Base-by-base conservation (phyloP, 2,329 filamentous ascomycete genomes). In the Phyllosticta citrichinensis region DNA sequence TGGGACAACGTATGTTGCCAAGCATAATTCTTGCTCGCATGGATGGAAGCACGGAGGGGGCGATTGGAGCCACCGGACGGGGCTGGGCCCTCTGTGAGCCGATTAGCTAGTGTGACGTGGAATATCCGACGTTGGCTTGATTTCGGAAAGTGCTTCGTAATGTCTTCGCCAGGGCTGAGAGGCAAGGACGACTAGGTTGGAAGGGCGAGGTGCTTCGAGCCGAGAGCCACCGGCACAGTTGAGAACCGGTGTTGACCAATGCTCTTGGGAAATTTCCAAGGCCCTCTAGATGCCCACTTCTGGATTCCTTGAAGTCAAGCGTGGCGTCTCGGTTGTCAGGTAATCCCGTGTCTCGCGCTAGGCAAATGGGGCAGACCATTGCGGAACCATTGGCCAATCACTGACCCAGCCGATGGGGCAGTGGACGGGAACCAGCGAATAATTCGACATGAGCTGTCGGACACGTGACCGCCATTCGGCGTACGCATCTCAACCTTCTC, bases 381-480 rank as follows among this genome's bases (percentile, higher is more conserved):
- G 54, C 33, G 24, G 30, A 47, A 55, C 53, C 24, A 30, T 52
- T 47, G 52, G 51, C 60, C 60, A 62, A 62, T 62, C 60, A 27
- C 35, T 40, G 57, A 14, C 50, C 55, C 12, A 24, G 55, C 19
- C 27, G 40, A 47, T 47, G 40, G 55, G 60, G 60, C 55, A 17
- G 55, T 30, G 30, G 55, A 55, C 60, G 60, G 60, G 47, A 62
- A 56, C 60, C 30, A 62, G 60, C 52, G 60, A 62, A 62, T 62
- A 47, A 67, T 67, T 70, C 71, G 66, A 70, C 73, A 74, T 73
- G 53, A 63, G 65, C 64, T 65, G 64, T 19, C 50, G 57, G 61
- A 63, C 73, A 75, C 73, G 73, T 75, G 73, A 75, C 67, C 60
- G 47, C 52, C 58, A 64, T 58, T 70, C 69, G 70, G 68, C 73